Percentiles rank a stretch among this genome's conserved stretches.
Conservation (phyloP, 345 rosid genomes). For the Murraya paniculata region DNA sequence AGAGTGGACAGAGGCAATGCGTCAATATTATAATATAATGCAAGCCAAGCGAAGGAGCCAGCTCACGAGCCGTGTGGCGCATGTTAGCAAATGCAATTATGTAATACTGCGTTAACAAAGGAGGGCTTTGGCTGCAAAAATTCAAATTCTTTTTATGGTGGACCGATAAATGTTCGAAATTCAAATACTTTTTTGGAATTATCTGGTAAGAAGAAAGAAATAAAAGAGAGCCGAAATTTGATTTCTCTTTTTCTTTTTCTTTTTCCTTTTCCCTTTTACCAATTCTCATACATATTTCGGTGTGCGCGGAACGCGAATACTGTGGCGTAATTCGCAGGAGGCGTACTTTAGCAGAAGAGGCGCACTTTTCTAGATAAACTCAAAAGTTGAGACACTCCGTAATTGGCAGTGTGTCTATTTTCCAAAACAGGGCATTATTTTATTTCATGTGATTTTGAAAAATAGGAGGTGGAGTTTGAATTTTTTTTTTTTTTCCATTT, state of each 20-base stretch:
- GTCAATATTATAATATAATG: no score
- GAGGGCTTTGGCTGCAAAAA: neutral
- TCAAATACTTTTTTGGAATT: neutral
- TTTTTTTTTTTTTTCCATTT: neutral
- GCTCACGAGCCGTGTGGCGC: conserved; percentile 23
- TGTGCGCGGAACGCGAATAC: neutral
- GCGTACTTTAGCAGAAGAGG: neutral
- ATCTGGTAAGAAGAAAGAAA: neutral
- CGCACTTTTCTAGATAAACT: neutral
- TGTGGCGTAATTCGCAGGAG: neutral
- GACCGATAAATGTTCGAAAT: neutral
- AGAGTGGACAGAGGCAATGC: no score
- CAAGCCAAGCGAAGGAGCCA: no score
- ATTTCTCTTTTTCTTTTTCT: neutral
- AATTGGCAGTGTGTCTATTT: neutral
- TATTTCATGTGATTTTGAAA: neutral
- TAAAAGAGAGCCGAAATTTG: neutral
- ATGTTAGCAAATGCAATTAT: conserved; percentile 12
- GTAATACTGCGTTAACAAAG: no score
- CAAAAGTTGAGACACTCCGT: neutral
- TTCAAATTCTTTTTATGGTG: neutral
- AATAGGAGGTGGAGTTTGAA: neutral
- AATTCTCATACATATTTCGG: no score
- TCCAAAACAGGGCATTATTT: neutral
- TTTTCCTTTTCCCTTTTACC: no score